phyloP scores from a whole-genome alignment of 148 eudicot species.

The Silene conica region DNA sequence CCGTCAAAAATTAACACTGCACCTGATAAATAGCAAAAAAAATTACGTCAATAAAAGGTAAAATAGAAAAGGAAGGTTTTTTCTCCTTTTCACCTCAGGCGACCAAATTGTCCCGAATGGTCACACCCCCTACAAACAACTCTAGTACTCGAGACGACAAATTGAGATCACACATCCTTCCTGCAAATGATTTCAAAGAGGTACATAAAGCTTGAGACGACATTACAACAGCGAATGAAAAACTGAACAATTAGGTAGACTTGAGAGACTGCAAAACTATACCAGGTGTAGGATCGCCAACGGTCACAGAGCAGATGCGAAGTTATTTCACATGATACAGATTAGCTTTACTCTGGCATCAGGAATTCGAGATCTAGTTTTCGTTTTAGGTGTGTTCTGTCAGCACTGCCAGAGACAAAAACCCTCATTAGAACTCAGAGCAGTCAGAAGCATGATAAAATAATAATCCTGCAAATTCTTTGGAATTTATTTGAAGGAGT shows the following conservation, averaged over 20 bases:
- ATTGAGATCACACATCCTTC: background rate
- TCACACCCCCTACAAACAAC: background rate
- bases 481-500: too few relatives aligned
- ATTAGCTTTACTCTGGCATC: constrained; percentile 51
- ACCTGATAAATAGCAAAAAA: background rate
- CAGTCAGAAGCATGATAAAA: constrained; percentile 2
- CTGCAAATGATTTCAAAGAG: background rate
- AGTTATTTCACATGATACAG: constrained; percentile 2
- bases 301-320: constrained; percentile 2
- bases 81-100: background rate
- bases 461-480: background rate
- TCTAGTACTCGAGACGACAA: background rate
- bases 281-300: constrained; percentile 17
- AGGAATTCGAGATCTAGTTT: constrained; percentile 92
- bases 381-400: constrained; percentile 84
- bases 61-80: background rate
- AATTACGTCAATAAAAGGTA: background rate
- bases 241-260: background rate
- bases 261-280: background rate
- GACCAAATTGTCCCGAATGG: background rate
- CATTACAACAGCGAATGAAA: background rate
- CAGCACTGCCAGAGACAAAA: constrained; percentile 59
- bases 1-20: constrained; percentile 9
- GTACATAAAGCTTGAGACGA: background rate
- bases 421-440: background rate